phyloP scores from a whole-genome alignment of 1,284 basidiomycete genomes.

The Paramarasmius palmivorus region DNA sequence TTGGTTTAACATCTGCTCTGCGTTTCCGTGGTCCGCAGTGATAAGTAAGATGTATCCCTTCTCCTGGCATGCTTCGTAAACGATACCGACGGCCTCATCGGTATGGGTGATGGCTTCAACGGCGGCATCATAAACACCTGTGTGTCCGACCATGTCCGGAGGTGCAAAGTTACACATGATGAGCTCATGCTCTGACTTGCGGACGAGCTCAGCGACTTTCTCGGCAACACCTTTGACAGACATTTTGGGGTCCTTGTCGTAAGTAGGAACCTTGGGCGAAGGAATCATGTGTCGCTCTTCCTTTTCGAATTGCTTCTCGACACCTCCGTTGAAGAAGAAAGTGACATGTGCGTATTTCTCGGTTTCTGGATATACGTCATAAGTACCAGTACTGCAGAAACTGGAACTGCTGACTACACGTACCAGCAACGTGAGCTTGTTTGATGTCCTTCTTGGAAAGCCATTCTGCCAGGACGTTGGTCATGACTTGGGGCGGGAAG shows the following conservation, averaged over 20 bases:
- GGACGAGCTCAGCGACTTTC: constrained; percentile 85
- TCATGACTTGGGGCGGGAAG: constrained; percentile 89
- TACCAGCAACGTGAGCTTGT: constrained; percentile 85
- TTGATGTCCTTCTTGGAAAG: constrained; percentile 75
- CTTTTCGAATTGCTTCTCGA: constrained; percentile 85
- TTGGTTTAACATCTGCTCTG: constrained; percentile 87
- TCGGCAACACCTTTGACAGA: constrained; percentile 83
- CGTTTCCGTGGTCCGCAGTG: constrained; percentile 93
- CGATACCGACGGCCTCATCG: constrained; percentile 82
- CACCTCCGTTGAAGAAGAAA: constrained; percentile 95
- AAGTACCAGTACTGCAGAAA: neutral
- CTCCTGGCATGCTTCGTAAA: constrained; percentile 82
- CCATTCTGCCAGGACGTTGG: constrained; percentile 91
- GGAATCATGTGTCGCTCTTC: constrained; percentile 88
- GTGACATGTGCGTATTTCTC: constrained; percentile 96
- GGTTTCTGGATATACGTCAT: constrained; percentile 57
- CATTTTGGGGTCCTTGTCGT: constrained; percentile 88
- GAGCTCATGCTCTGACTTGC: constrained; percentile 72
- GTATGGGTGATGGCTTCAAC: constrained; percentile 83
- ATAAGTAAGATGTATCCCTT: constrained; percentile 84
- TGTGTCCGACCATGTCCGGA: constrained; percentile 95
- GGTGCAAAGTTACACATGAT: constrained; percentile 97
- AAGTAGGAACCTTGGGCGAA: constrained; percentile 88
- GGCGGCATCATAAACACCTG: constrained; percentile 86
- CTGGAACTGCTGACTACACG: constrained; percentile 11